Conservation (phyloP, 2,329 filamentous ascomycete species). For the Mariannaea elegans region DNA sequence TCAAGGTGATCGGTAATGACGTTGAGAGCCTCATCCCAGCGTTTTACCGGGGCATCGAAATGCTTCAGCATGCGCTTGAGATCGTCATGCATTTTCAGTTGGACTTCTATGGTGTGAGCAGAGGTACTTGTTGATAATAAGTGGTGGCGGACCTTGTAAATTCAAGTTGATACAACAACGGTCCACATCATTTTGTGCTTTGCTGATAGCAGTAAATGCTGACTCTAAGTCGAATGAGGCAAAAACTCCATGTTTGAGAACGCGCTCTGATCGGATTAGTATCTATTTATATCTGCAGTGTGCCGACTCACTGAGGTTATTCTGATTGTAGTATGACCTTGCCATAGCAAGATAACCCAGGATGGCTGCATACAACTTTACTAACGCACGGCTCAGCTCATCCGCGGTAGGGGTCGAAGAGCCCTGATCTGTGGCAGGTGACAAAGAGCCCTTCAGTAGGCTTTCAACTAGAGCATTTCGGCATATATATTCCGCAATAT, state of each 20-base stretch:
- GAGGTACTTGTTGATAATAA: background rate
- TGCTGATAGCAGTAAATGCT: slow-evolving; percentile 2
- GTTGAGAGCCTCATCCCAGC: background rate
- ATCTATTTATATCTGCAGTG: background rate
- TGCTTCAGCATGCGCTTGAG: background rate
- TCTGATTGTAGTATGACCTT: background rate
- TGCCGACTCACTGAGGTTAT: background rate
- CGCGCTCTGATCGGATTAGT: background rate
- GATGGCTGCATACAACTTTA: background rate
- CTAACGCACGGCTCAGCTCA: background rate
- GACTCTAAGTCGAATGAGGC: slow-evolving; percentile 8
- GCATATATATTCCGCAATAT: background rate
- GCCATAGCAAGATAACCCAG: background rate
- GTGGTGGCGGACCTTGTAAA: background rate
- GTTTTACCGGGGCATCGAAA: background rate
- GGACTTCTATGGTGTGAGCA: background rate
- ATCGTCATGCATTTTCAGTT: background rate
- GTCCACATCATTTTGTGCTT: background rate
- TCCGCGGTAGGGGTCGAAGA: too few relatives aligned
- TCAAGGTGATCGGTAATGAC: background rate
- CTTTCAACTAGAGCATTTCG: slow-evolving; percentile 2
- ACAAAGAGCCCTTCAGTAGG: background rate
- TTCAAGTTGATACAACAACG: background rate
- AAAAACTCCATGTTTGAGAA: background rate
- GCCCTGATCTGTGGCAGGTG: background rate